Evolutionary conservation across 768 basidiomycete species (phyloP), one percentile per base, ranked within the genome.

Genomic region (Mycena floridula): DNA sequence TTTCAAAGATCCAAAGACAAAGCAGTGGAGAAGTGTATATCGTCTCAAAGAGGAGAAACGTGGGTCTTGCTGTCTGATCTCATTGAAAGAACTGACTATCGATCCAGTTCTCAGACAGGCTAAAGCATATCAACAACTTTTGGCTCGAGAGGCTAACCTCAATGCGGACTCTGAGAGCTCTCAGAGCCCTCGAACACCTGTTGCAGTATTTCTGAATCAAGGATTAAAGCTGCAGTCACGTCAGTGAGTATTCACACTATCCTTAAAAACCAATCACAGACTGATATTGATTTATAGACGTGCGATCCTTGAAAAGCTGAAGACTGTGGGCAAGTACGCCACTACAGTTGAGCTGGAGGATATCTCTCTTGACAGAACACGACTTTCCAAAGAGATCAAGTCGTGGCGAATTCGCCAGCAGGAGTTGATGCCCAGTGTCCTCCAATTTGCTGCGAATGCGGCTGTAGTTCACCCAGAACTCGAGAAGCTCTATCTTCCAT

Each of bases 181-280:
- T n/a, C 9, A 21, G 8, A 38, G 20, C 8, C 9, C 9, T 8
- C 8, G 20, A 18, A 13, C 37, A 13, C 37, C 37, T 9, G 20
- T 38, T 11, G 9, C 37, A 12, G 20, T 42, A 41, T 42, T 42
- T 27, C 12, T 42, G 12, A 42, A 42, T 23, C 20, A 12, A 7
- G 40, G 40, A 23, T n/a, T 42, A 20, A 42, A 42, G 25, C 15
- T 42, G 11, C 40, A 42, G 40, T 11, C 18, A 7, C 20, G 11
- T 11, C 40, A 42, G 40, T 42, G 25, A 45, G 44, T 42, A 25
- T 22, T 42, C 9, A 24, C 18, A 7, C n/a, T 44, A 18, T 39
- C 9, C 20, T 44, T 9, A 42, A 20, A 20, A 25, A 20, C 9
- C 42, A 42, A 22, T 24, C 40, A 23, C 9, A 45, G 7, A 25